phyloP scores from a whole-genome alignment of 1,284 basidiomycete genomes.

The Spongiforma sp. region DNA sequence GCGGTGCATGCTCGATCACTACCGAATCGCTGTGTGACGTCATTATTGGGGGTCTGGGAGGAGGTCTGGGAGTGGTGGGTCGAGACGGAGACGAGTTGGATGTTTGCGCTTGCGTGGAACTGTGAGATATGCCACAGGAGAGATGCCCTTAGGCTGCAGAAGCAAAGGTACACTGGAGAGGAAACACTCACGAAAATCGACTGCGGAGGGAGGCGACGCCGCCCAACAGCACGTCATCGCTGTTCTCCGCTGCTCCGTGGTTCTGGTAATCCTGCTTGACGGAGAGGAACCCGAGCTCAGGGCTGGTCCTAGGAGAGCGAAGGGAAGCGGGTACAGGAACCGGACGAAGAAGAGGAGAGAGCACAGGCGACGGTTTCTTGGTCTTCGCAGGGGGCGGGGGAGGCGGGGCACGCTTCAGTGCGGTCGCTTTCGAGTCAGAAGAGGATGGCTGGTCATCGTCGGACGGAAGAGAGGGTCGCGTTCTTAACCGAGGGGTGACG shows the following conservation, averaged over 20 bases:
- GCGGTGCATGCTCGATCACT: constrained; percentile 11
- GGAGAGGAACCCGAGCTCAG: constrained; percentile 25
- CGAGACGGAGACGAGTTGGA: constrained; percentile 18
- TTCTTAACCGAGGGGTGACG: constrained; percentile 47
- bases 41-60: constrained; percentile 17
- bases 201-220: constrained; percentile 52
- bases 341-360: constrained; percentile 51
- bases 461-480: constrained; percentile 44
- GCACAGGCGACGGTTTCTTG: constrained; percentile 45
- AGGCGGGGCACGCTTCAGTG: constrained; percentile 56
- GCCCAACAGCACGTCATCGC: constrained; percentile 24
- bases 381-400: constrained; percentile 59
- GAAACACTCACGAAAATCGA: constrained; percentile 57
- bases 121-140: constrained; percentile 6
- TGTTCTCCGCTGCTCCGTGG: constrained; percentile 23
- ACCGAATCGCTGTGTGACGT: constrained; percentile 27
- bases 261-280: constrained; percentile 27
- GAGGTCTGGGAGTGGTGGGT: constrained; percentile 23
- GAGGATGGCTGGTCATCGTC: constrained; percentile 25
- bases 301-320: constrained; percentile 26
- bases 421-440: constrained; percentile 49
- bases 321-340: constrained; percentile 42
- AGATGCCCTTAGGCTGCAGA: background rate
- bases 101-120: constrained; percentile 11
- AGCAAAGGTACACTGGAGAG: background rate